Base-by-base conservation (phyloP, 805 yeast genomes). In the Wickerhamiella domercqiae region DNA sequence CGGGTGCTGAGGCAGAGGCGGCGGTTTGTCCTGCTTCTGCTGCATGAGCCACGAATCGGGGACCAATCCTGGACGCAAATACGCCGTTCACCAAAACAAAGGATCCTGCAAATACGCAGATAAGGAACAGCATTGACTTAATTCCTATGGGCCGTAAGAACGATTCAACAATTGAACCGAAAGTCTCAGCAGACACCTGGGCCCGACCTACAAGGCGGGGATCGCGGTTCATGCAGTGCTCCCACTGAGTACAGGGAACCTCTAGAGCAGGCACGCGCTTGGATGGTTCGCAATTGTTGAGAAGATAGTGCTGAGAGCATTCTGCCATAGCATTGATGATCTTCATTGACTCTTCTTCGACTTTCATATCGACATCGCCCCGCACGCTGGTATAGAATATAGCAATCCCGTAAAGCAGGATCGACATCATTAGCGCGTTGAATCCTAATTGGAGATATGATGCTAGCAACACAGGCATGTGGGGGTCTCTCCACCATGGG, bases 121-220 rank as follows among this genome's bases (percentile, higher is more conserved):
- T 38, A 14, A 56, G 33, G 38, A 54, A 54, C 3, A 70, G 43
- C 52, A 79, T 64, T 3, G 84, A 63, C 53, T 79, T 76, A 70
- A 80, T 68, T 22, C 76, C 70, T 28, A 82, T 75, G 2, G 81
- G 78, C 40, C 67, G 70, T 17, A 80, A 58, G 49, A 82, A 82
- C 1, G 84, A 73, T 56, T 83, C 79, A 32, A 83, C 61, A 5
- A 81, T 78, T 44, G 78, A 87, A 1, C 93, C 93, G 47, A 82
- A 66, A 0, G 87, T 76, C 52, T 77, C 84, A 0, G 93, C 93
- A 34, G 84, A 74, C 39, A 83, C 67, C 42, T 66, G 67, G 1
- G 87, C 79, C 35, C 73, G 67, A 3, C 81, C 86, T 9, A 75
- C 66, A 1, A 56, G 57, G 3, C 69, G 67, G 7, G 93, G 86